Conservation (phyloP, 768 basidiomycete genomes). For the Pilatotrama ljubarskyi region DNA sequence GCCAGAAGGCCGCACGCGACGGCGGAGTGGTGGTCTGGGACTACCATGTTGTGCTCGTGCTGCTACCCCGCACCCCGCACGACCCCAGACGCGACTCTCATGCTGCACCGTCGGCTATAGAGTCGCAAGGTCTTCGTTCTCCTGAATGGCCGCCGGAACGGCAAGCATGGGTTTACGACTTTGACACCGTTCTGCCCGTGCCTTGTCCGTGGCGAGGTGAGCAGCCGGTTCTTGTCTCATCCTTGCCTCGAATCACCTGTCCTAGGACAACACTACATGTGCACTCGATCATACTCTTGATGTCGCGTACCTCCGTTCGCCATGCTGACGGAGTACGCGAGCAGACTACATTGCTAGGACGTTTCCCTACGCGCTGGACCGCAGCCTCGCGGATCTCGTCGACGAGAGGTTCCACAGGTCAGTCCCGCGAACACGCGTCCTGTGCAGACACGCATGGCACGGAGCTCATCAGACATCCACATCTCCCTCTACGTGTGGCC, state of each 20-base stretch:
- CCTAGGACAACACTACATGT: not conserved
- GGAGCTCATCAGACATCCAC: conserved; percentile 6
- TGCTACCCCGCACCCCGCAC: conserved; percentile 37
- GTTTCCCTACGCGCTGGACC: conserved; percentile 30
- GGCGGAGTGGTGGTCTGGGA: conserved; percentile 61
- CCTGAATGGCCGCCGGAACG: not conserved
- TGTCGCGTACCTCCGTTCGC: not conserved
- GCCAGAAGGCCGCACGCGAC: conserved; percentile 45
- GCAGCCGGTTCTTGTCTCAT: conserved; percentile 14
- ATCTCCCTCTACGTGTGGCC: not conserved
- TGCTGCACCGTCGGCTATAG: not conserved
- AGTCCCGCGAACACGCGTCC: not conserved
- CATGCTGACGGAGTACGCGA: not conserved
- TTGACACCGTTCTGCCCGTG: conserved; percentile 53
- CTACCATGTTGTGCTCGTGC: conserved; percentile 67
- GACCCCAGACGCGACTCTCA: not conserved
- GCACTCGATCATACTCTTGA: not conserved
- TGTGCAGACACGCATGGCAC: not conserved
- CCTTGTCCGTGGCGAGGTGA: conserved; percentile 56
- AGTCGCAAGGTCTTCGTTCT: not conserved
- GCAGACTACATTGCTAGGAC: conserved; percentile 33
- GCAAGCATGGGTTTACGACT: conserved; percentile 65
- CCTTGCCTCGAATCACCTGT: not conserved
- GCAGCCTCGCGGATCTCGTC: conserved; percentile 6
- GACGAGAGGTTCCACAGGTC: conserved; percentile 25